Percentiles rank a stretch among this genome's conserved stretches.
Evolutionary conservation across 2,329 filamentous ascomycete species (phyloP).

Genomic region (Colletotrichum horii): DNA sequence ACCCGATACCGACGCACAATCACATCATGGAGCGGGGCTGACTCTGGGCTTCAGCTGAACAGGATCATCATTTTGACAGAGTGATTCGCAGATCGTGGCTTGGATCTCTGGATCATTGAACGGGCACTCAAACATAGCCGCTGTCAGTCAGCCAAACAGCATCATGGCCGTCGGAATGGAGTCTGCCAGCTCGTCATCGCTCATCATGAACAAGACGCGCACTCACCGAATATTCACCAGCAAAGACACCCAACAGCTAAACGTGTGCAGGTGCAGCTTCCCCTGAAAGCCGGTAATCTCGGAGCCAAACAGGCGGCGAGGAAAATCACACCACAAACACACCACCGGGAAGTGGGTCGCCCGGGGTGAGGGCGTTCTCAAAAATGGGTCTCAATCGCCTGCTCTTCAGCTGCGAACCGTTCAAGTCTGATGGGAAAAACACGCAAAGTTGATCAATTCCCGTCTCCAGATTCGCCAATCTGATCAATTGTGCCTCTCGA

Average conservation of each 20-base stretch:
- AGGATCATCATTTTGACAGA: background rate
- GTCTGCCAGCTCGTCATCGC: background rate
- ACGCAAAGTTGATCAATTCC: background rate
- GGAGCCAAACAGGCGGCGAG: background rate
- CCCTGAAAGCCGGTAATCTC: conserved; percentile 15
- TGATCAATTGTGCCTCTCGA: background rate
- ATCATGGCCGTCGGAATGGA: background rate
- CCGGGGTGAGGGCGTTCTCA: conserved; percentile 6
- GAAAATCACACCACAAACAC: conserved; percentile 20
- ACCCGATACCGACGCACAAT: background rate
- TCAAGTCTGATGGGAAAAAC: background rate
- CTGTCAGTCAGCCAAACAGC: background rate
- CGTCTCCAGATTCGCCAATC: conserved; percentile 9
- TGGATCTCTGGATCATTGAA: background rate
- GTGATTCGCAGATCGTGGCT: background rate
- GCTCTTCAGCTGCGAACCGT: background rate
- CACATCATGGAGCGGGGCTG: background rate
- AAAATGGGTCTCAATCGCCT: background rate
- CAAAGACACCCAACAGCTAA: background rate
- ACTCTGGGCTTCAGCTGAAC: background rate
- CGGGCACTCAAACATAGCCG: background rate
- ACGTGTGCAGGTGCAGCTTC: background rate
- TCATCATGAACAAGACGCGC: background rate
- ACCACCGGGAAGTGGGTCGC: conserved; percentile 19
- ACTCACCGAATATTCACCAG: background rate